Evolutionary conservation across 2,329 filamentous ascomycete genomes (phyloP).

Genomic region (Remersonia thermophila): DNA sequence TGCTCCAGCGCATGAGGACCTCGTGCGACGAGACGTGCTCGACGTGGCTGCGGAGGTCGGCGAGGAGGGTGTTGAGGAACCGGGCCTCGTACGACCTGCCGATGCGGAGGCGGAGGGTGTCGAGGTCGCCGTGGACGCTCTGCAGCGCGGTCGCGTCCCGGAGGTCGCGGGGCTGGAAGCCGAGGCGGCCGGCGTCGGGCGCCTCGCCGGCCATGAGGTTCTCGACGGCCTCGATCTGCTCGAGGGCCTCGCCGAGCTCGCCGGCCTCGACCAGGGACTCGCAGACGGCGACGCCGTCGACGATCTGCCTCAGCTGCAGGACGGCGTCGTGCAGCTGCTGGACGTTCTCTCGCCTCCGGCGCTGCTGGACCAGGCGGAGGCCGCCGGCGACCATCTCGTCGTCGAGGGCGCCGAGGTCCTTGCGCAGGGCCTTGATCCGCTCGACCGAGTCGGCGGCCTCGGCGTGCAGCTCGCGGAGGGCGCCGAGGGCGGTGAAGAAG

Average conservation of each 20-base stretch:
- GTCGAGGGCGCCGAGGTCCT: slow-evolving; percentile 70
- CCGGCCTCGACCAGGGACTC: slow-evolving; percentile 73
- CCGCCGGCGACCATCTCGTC: slow-evolving; percentile 77
- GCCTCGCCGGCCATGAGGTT: slow-evolving; percentile 63
- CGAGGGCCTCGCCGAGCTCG: slow-evolving; percentile 69
- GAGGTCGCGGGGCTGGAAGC: slow-evolving; percentile 49
- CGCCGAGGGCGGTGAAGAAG: slow-evolving; percentile 89
- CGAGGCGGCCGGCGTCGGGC: slow-evolving; percentile 19
- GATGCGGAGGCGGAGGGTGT: slow-evolving; percentile 63
- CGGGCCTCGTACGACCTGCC: slow-evolving; percentile 76
- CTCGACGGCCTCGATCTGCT: slow-evolving; percentile 66
- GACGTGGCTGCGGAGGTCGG: slow-evolving; percentile 70
- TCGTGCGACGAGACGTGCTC: slow-evolving; percentile 57
- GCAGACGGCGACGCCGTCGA: slow-evolving; percentile 61
- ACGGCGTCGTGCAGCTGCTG: slow-evolving; percentile 72
- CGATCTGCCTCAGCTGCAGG: slow-evolving; percentile 66
- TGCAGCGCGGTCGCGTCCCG: slow-evolving; percentile 67
- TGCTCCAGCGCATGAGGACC: slow-evolving; percentile 76
- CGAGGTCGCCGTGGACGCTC: slow-evolving; percentile 65
- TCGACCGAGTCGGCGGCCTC: slow-evolving; percentile 86
- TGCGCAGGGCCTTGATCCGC: slow-evolving; percentile 68
- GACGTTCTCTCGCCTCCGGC: slow-evolving; percentile 71
- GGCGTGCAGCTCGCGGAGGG: slow-evolving; percentile 76
- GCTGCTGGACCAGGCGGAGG: slow-evolving; percentile 72
- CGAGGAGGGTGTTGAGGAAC: slow-evolving; percentile 66